Evolutionary conservation across 2,329 filamentous ascomycete genomes (phyloP), one percentile per base, ranked within the genome.

Genomic region (Fusarium anthophilum): DNA sequence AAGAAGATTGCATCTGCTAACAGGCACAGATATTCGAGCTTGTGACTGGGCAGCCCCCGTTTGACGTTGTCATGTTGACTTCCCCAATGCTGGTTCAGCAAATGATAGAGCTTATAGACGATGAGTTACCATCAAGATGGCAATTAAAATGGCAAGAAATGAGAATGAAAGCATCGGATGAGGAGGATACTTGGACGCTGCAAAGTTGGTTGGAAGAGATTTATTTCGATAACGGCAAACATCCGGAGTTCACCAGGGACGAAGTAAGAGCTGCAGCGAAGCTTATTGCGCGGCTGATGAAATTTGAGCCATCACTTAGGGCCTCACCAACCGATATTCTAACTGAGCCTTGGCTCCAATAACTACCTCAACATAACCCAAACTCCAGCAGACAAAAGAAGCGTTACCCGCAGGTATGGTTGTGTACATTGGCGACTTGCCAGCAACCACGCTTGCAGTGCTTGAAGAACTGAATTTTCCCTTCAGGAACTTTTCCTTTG

Each of bases 41-140:
- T 8, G 30, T 76, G n/a, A 74, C 76, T 3, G 77, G 76, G 1
- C 77, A 77, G 28, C 66, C 76, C 28, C 75, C 74, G 4, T 78
- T 78, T 32, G 74, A 77, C 44, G 50, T 55, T 17, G 10, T 69
- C 12, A 69, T 76, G 69, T 39, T 69, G 26, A 76, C 66, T 8
- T 53, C 60, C 1, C n/a, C 48, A 11, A 11, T 59, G 4, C 66
- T 77, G 41, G 63, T 76, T 15, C 32, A 60, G 1, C 69, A 79
- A 55, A 77, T 79, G 76, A 41, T 67, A 9, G 65, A 58, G 9
- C 51, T 70, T 26, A 45, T 62, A 4, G 45, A 45, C 22, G 69
- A 78, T 41, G 41, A 57, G 9, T 32, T 77, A 4, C 75, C 74
- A 22, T 18, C 18, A 17, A 54, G 69, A 20, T 78, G 75, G 77